A percentile compares a stretch with the other conserved stretches of the same genome.
Evolutionary conservation across 75 land plant species (phyloP).

Genomic region (Cupressus sempervirens): DNA sequence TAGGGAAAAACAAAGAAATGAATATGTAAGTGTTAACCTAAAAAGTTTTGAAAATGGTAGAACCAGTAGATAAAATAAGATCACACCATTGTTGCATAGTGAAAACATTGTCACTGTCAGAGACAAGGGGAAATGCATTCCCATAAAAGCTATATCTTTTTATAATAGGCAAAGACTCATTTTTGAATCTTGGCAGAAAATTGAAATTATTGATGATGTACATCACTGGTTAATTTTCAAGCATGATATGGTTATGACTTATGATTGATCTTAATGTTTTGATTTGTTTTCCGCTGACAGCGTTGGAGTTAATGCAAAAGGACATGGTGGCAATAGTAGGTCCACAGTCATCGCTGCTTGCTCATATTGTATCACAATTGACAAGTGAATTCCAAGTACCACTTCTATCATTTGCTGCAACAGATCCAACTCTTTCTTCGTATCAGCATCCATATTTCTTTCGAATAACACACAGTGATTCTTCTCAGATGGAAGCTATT

Average conservation of each 20-base stretch:
- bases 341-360: slow-evolving; percentile 34
- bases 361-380: slow-evolving; percentile 36
- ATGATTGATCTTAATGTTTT: background rate
- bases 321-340: slow-evolving; percentile 42
- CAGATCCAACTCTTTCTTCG: slow-evolving; percentile 41
- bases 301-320: slow-evolving; percentile 33
- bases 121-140: background rate
- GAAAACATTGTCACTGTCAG: background rate
- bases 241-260: background rate
- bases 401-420: slow-evolving; percentile 35
- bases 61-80: too few relatives aligned
- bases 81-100: too few relatives aligned
- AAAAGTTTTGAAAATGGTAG: too few relatives aligned
- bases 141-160: background rate
- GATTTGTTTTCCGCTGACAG: slow-evolving; percentile 18
- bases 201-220: background rate
- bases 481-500: slow-evolving; percentile 38
- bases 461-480: slow-evolving; percentile 31
- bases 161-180: background rate
- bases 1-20: too few relatives aligned
- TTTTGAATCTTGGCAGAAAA: background rate
- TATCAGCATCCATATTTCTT: slow-evolving; percentile 37
- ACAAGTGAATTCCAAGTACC: slow-evolving; percentile 36
- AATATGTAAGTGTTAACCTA: too few relatives aligned
- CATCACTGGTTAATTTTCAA: background rate